Percentiles rank a stretch among this genome's conserved stretches.
Conservation (phyloP, 2,329 filamentous ascomycete genomes). For the Cryoendolithus antarcticus region DNA sequence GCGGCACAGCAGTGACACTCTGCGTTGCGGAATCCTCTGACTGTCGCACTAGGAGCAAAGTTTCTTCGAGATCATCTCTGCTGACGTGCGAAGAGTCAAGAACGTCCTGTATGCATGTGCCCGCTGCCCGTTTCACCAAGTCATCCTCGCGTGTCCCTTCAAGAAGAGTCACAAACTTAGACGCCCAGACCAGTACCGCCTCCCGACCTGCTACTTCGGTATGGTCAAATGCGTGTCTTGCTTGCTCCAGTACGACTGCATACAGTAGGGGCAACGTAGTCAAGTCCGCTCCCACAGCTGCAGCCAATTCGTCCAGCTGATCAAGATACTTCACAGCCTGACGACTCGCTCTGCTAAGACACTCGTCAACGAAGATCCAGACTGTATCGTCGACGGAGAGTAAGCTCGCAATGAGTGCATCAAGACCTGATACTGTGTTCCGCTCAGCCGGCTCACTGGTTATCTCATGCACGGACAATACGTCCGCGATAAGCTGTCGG, state of each 20-base stretch:
- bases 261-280: slow-evolving; percentile 49
- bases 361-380: slow-evolving; percentile 71
- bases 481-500: slow-evolving; percentile 20
- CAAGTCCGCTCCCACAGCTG: neutral
- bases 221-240: slow-evolving; percentile 43
- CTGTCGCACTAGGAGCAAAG: no score
- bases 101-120: no score
- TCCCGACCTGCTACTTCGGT: neutral
- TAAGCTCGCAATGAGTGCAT: slow-evolving; percentile 36
- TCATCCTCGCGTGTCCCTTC: no score
- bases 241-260: slow-evolving; percentile 63
- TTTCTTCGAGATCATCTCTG: no score
- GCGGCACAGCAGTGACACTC: no score
- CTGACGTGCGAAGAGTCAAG: no score
- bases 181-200: slow-evolving; percentile 10
- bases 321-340: slow-evolving; percentile 78
- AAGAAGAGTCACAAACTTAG: neutral
- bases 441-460: slow-evolving; percentile 31
- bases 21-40: no score
- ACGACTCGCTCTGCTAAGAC: slow-evolving; percentile 59
- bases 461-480: slow-evolving; percentile 57
- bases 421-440: slow-evolving; percentile 26
- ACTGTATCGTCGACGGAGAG: slow-evolving; percentile 26
- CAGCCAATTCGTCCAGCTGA: slow-evolving; percentile 37
- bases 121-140: no score